phyloP scores from a whole-genome alignment of 2,329 filamentous ascomycete genomes.

The Hirsutella thompsonii region DNA sequence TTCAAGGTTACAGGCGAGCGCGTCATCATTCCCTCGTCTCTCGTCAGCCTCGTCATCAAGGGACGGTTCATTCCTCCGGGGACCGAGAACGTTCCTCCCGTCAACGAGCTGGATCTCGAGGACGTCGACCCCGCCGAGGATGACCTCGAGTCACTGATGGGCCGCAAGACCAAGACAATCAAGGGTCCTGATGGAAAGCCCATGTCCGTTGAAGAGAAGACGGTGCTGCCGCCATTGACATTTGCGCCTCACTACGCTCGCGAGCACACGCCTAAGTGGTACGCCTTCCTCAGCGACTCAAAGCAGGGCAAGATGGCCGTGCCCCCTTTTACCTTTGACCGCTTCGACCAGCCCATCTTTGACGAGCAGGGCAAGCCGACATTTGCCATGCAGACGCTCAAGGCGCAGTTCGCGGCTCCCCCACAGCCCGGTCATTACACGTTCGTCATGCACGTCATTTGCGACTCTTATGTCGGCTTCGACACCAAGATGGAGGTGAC shows the following conservation, averaged over 20 bases:
- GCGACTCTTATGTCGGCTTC: constrained; percentile 89
- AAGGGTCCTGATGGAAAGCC: constrained; percentile 49
- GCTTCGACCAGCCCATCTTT: constrained; percentile 82
- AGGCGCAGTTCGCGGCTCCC: constrained; percentile 92
- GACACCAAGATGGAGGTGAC: constrained; percentile 88
- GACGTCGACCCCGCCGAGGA: constrained; percentile 89
- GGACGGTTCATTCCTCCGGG: constrained; percentile 87
- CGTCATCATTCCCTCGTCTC: constrained; percentile 78
- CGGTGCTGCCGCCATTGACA: constrained; percentile 69
- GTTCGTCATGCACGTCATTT: constrained; percentile 87
- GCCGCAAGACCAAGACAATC: constrained; percentile 56
- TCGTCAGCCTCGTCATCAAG: constrained; percentile 92
- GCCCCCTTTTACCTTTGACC: constrained; percentile 87
- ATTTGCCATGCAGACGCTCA: constrained; percentile 89
- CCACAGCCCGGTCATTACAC: constrained; percentile 87
- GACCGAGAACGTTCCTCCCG: constrained; percentile 56
- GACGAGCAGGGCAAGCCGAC: constrained; percentile 73
- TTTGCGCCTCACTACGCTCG: constrained; percentile 84
- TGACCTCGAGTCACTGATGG: constrained; percentile 74
- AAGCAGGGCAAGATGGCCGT: constrained; percentile 95
- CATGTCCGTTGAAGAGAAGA: constrained; percentile 44
- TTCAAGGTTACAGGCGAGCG: constrained; percentile 98
- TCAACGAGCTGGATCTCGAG: constrained; percentile 70
- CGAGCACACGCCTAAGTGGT: constrained; percentile 83
- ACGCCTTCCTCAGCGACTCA: constrained; percentile 86